Conservation (phyloP, 208 protist species). For the Leishmania guyanensis region DNA sequence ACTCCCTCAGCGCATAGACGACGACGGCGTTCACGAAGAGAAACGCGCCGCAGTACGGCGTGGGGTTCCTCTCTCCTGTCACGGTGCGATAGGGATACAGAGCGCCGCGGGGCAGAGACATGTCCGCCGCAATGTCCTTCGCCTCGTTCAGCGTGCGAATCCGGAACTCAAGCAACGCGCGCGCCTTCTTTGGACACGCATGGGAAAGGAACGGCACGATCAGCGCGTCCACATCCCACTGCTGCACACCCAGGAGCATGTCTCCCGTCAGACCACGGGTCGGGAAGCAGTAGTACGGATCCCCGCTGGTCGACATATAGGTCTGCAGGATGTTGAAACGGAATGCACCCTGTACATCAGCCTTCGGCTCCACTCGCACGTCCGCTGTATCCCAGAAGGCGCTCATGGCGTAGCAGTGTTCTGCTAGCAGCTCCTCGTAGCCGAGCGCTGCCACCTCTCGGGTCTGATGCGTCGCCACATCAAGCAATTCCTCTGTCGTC, state of each 20-base stretch:
- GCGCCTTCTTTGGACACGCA: constrained; percentile 70
- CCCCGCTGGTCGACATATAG: constrained; percentile 51
- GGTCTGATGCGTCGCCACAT: constrained; percentile 65
- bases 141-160: constrained; percentile 81
- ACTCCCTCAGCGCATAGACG: constrained; percentile 77
- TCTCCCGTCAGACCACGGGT: constrained; percentile 80
- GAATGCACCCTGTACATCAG: constrained; percentile 69
- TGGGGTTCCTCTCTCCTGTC: constrained; percentile 71
- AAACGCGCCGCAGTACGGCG: constrained; percentile 74
- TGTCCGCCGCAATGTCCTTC: constrained; percentile 63
- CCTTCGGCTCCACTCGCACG: constrained; percentile 56
- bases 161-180: constrained; percentile 83
- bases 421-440: constrained; percentile 64
- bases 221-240: constrained; percentile 91
- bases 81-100: constrained; percentile 86
- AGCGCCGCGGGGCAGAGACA: constrained; percentile 85
- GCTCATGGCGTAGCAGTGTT: constrained; percentile 64
- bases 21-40: constrained; percentile 89
- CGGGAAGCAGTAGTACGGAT: constrained; percentile 58
- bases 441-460: constrained; percentile 55
- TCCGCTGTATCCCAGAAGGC: constrained; percentile 78
- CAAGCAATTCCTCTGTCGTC: constrained; percentile 78
- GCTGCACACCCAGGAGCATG: constrained; percentile 68
- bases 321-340: constrained; percentile 90
- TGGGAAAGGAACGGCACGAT: constrained; percentile 87